Evolutionary conservation across 139 green algal genomes (phyloP), one percentile per base, ranked within the genome.

Genomic region (Pycnococcus provasolii): DNA sequence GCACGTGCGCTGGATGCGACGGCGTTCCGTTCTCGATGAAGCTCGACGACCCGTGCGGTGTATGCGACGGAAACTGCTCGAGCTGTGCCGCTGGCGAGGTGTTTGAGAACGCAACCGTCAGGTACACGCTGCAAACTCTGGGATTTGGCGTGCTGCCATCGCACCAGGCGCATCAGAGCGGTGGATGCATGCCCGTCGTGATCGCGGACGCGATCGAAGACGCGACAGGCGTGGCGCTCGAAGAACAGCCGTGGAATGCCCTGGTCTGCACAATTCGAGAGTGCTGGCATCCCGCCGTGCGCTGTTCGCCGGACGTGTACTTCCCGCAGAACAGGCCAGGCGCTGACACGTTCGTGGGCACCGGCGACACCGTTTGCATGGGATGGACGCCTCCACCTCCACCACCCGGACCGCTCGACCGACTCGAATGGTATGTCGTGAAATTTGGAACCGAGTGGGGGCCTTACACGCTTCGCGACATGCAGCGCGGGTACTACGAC

Each of bases 1-100:
- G 13, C n/a, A 64, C 41, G 41, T 64, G 58, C n/a, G n/a, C 47
- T 15, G 58, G 58, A 47, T 64, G 58, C n/a, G 58, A 64, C 40
- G 58, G 58, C 13, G 40, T 50, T 0, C 39, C 37, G 45, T 37
- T 8, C 8, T 51, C 41, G 4, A 39, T 37, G 9, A 4, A 39
- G 58, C 4, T 46, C 41, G n/a, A 11, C 39, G 58, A 64, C 40
- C 37, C 13, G 40, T 64, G 58, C 40, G 58, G 58, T 13, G 58
- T 64, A 15, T 64, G 58, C 40, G 58, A 9, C 11, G 58, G 58
- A 50, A 39, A 64, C 11, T 64, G 58, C 11, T 64, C 58, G 15
- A 60, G 15, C 6, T 60, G 53, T 37, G 4, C 15, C 8, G 53
- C 53, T 39, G 39, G 4, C 41, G 53, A 60, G 7, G 41, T 6